A percentile compares a stretch with the other conserved stretches of the same genome.
Conservation (phyloP, 352 stramenopile species). For the Peronospora tabacina region DNA sequence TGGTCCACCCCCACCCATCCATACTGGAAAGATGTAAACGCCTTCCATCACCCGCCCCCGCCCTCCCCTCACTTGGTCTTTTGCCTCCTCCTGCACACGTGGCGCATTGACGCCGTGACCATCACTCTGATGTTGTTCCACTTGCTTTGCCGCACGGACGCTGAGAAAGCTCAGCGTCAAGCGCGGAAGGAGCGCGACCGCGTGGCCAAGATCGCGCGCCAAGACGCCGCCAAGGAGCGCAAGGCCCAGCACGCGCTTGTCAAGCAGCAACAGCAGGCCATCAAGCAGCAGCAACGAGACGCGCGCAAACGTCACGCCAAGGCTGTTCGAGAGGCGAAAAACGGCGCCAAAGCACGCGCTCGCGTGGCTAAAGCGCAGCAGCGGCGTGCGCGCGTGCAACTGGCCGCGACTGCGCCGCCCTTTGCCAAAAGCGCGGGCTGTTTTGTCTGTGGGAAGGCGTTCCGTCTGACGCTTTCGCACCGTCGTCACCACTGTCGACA, state of each 20-base stretch:
- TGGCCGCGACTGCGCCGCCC: slow-evolving; percentile 1
- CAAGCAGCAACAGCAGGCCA: slow-evolving; percentile 14
- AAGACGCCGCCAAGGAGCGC: slow-evolving; percentile 13
- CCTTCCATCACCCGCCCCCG: slow-evolving; percentile 13
- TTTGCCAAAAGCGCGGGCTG: slow-evolving; percentile 37
- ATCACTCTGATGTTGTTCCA: slow-evolving; percentile 21
- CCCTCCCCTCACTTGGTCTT: slow-evolving; percentile 22
- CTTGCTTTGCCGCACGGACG: slow-evolving; percentile 20
- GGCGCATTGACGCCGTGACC: not conserved
- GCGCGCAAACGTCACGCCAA: slow-evolving; percentile 9
- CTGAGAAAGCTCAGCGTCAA: slow-evolving; percentile 19
- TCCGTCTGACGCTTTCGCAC: slow-evolving; percentile 24
- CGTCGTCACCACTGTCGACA: slow-evolving; percentile 63
- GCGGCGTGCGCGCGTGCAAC: not conserved
- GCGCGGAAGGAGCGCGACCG: slow-evolving; percentile 24
- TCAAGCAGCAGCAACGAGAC: slow-evolving; percentile 15
- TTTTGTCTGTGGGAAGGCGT: slow-evolving; percentile 34
- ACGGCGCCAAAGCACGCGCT: slow-evolving; percentile 21
- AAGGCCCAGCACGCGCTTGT: slow-evolving; percentile 16
- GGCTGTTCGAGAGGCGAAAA: slow-evolving; percentile 9
- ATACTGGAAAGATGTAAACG: not conserved
- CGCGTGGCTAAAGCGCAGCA: slow-evolving; percentile 14
- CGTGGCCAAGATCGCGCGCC: slow-evolving; percentile 20
- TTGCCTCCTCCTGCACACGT: slow-evolving; percentile 16
- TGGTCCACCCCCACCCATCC: slow-evolving; percentile 7